Evolutionary conservation across 2,329 filamentous ascomycete genomes (phyloP).

Genomic region (Thielaviopsis ethacetica): DNA sequence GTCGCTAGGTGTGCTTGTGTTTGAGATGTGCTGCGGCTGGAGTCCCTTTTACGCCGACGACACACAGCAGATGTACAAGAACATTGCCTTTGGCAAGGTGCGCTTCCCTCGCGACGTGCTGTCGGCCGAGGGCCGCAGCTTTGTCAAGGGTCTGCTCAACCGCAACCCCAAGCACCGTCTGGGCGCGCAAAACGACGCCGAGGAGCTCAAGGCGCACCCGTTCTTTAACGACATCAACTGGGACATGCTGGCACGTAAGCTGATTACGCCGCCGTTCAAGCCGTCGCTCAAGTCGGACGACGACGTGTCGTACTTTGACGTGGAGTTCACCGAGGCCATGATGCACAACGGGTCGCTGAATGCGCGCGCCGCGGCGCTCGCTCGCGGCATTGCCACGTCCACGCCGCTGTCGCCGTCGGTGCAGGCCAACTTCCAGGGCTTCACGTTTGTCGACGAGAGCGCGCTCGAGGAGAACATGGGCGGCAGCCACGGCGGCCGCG

Average conservation of each 20-base stretch:
- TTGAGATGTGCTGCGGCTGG: constrained; percentile 99
- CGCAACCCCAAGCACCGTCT: constrained; percentile 91
- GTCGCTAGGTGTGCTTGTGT: constrained; percentile 92
- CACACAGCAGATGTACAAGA: constrained; percentile 99
- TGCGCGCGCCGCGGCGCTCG: constrained; percentile 72
- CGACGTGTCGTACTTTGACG: constrained; percentile 96
- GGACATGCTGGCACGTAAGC: constrained; percentile 73
- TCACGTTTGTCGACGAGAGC: constrained; percentile 97
- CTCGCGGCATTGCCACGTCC: constrained; percentile 70
- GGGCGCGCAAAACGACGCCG: constrained; percentile 77
- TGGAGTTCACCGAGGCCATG: constrained; percentile 91
- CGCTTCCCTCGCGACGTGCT: constrained; percentile 89
- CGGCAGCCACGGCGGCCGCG: constrained; percentile 23
- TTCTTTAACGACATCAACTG: constrained; percentile 95
- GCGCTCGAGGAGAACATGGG: constrained; percentile 76
- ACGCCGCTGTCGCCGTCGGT: constrained; percentile 89
- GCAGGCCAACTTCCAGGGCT: constrained; percentile 95
- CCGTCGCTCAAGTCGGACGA: constrained; percentile 91
- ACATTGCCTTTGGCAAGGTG: constrained; percentile 98
- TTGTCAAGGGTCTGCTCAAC: constrained; percentile 94
- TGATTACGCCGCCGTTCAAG: constrained; percentile 92
- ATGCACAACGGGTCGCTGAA: constrained; percentile 79
- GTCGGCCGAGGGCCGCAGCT: constrained; percentile 87
- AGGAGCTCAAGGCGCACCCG: constrained; percentile 82
- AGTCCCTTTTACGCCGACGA: constrained; percentile 98